These are phyloP conservation scores for Pythium sukuiense DNA, from an alignment of 352 stramenopile genomes.

Conservation along the genomic window DNA sequence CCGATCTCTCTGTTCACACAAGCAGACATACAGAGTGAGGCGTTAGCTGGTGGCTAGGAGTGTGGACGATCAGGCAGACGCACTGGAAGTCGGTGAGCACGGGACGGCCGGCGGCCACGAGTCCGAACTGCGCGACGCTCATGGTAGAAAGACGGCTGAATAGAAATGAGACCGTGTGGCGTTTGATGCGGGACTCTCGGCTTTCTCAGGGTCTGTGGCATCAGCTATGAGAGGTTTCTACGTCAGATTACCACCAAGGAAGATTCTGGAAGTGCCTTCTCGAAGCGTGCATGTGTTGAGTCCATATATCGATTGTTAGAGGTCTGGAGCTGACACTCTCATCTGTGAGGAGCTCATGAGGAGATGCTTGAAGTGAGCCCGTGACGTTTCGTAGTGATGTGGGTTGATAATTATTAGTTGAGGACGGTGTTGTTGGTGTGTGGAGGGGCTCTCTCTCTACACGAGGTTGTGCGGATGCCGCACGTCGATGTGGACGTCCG, in stretches of 20 bases:
- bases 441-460: background rate
- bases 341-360: background rate
- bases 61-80: background rate
- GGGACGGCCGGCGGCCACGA: slow-evolving; percentile 44
- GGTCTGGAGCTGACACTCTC: background rate
- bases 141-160: background rate
- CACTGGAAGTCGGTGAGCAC: slow-evolving; percentile 43
- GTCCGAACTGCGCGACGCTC: slow-evolving; percentile 39
- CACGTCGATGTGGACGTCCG: slow-evolving; percentile 24
- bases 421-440: background rate
- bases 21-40: background rate
- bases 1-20: slow-evolving; percentile 33
- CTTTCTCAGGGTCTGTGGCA: background rate
- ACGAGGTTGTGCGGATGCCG: background rate
- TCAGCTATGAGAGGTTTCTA: slow-evolving; percentile 14
- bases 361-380: background rate
- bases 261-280: slow-evolving; percentile 27
- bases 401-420: background rate
- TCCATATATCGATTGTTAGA: slow-evolving; percentile 8
- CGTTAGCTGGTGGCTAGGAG: background rate
- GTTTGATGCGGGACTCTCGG: background rate
- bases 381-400: background rate
- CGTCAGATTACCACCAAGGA: background rate
- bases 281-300: background rate
- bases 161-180: background rate